phyloP scores from a whole-genome alignment of 1,284 basidiomycete genomes.

The Ustilago sp. region DNA sequence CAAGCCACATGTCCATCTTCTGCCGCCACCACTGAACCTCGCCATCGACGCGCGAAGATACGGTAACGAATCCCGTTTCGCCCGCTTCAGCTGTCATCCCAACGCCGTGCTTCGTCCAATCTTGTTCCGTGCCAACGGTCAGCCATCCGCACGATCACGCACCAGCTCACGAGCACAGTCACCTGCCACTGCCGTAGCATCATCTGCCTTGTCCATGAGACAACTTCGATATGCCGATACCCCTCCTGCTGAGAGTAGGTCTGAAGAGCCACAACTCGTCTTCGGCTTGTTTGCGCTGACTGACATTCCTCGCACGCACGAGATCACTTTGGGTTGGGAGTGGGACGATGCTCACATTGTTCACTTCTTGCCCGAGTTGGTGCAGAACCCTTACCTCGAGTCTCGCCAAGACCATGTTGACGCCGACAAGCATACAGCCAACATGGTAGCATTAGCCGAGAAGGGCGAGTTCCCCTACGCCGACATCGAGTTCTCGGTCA shows the following conservation, averaged over 20 bases:
- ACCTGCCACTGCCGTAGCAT: slow-evolving; percentile 16
- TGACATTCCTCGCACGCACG: slow-evolving; percentile 83
- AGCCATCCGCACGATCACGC: slow-evolving; percentile 32
- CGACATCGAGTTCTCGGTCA: slow-evolving; percentile 58
- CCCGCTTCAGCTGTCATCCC: slow-evolving; percentile 85
- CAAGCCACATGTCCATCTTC: slow-evolving; percentile 80
- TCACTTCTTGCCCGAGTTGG: slow-evolving; percentile 81
- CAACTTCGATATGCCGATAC: slow-evolving; percentile 50
- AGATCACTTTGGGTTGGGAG: slow-evolving; percentile 92
- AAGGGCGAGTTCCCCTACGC: slow-evolving; percentile 67
- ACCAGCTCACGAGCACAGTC: slow-evolving; percentile 40
- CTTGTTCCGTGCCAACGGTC: slow-evolving; percentile 72
- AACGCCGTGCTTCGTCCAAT: slow-evolving; percentile 87
- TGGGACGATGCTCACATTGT: slow-evolving; percentile 94
- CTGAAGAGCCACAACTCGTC: slow-evolving; percentile 73
- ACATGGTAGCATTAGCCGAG: slow-evolving; percentile 52
- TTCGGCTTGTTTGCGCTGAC: slow-evolving; percentile 87
- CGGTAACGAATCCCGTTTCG: slow-evolving; percentile 81
- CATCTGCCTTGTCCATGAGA: slow-evolving; percentile 12
- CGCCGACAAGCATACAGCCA: slow-evolving; percentile 44
- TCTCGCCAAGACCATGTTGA: slow-evolving; percentile 23
- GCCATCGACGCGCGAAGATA: slow-evolving; percentile 84
- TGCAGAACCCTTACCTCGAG: slow-evolving; percentile 71
- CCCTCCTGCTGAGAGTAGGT: slow-evolving; percentile 30
- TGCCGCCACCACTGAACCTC: slow-evolving; percentile 83